Evolutionary conservation across 768 basidiomycete genomes (phyloP).

Genomic region (Boletellus sp.): DNA sequence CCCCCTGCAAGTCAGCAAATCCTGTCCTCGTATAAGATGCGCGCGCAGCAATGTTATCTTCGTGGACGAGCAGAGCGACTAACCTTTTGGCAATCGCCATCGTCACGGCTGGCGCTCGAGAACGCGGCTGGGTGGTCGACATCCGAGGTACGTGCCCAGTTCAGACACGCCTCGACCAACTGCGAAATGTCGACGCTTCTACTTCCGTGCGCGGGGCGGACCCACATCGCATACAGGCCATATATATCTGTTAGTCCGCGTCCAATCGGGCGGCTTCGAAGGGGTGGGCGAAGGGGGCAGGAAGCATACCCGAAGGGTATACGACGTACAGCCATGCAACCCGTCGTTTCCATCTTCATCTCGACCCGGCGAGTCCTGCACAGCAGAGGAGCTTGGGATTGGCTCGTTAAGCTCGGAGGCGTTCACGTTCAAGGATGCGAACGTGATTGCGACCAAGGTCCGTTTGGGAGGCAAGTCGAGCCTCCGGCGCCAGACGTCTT

Average conservation of each 20-base stretch:
- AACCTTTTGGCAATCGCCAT: conserved; percentile 12
- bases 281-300: conserved; percentile 4
- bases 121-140: not conserved
- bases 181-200: conserved; percentile 16
- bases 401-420: no score
- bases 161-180: conserved; percentile 18
- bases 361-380: no score
- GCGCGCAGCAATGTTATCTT: conserved; percentile 13
- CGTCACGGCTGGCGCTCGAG: not conserved
- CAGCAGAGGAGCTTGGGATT: no score
- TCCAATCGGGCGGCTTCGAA: conserved; percentile 14
- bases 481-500: conserved; percentile 22
- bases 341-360: not conserved
- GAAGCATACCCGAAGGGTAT: conserved; percentile 11
- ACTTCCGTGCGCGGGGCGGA: conserved; percentile 26
- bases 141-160: conserved; percentile 21
- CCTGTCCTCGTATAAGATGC: conserved; percentile 20
- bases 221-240: conserved; percentile 25
- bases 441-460: conserved; percentile 20
- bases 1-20: conserved; percentile 16
- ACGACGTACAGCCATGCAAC: conserved; percentile 10
- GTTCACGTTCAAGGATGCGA: not conserved
- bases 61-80: conserved; percentile 12
- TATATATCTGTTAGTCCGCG: conserved; percentile 24
- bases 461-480: conserved; percentile 10